Evolutionary conservation across 2,329 filamentous ascomycete species (phyloP), one percentile per base, ranked within the genome.

Genomic region (Aspergillus novoparasiticus): DNA sequence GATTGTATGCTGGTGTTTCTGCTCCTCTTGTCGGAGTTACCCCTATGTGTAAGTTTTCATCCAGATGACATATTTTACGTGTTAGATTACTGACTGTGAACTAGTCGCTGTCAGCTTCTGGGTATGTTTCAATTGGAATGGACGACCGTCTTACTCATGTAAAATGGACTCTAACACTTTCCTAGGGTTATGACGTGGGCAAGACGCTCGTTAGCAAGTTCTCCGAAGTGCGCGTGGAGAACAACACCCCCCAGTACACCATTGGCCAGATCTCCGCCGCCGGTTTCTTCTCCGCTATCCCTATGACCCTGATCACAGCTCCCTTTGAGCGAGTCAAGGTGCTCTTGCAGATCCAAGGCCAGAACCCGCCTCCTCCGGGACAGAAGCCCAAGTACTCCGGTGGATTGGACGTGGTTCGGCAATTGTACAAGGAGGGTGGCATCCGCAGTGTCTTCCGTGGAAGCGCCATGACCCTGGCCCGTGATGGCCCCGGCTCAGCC

Each of bases 241-340:
- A 92, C 78, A 83, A 78, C 68, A 80, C 77, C 19, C 78, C 86
- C 58, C 87, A 89, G 70, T 92, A 92, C 81, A 88, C 89, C 63
- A 93, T 97, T 74, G 90, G 84, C 50, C 95, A 99, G 79, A 89
- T 96, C 80, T 95, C 92, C 39, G 87, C 92, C 41, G 95, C 95
- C 16, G 95, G 95, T 68, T 97, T 97, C 87, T 96, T 99, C 87
- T 96, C 92, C 75, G 95, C 95, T 65, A 91, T 99, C 64, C 95
- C 95, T 73, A 96, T 96, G 93, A 99, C 95, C 4, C 81, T 92
- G 79, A 97, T 99, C 82, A 98, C 95, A n/a, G 95, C 95, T 5
- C 95, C 95, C 65, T 98, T 99, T 78, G 95, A 99, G 85, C 94
- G 95, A 74, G 93, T 99, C 72, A 99, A 99, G 82, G 94, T 99